Percentiles rank a stretch among this genome's conserved stretches.
phyloP scores from a whole-genome alignment of 768 basidiomycete species.

The Russula sp. region DNA sequence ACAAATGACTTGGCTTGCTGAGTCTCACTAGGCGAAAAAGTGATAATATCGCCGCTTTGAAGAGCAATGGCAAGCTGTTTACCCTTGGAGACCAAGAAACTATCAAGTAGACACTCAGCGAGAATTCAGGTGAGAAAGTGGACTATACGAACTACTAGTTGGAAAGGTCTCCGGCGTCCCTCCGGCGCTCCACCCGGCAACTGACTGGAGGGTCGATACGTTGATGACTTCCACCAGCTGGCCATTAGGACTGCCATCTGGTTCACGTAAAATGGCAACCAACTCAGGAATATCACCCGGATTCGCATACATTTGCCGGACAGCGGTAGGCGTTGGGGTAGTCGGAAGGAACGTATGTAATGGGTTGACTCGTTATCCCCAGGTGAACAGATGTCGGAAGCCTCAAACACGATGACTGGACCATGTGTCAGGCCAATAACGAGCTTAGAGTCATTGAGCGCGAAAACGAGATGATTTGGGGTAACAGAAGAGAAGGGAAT shows the following conservation, averaged over 20 bases:
- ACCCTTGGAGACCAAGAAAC: conserved; percentile 84
- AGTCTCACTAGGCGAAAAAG: conserved; percentile 58
- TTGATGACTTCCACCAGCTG: conserved; percentile 53
- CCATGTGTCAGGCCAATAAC: conserved; percentile 59
- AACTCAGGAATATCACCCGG: conserved; percentile 59
- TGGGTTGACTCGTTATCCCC: conserved; percentile 47
- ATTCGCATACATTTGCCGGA: conserved; percentile 60
- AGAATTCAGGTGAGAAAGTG: conserved; percentile 5
- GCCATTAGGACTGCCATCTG: conserved; percentile 35
- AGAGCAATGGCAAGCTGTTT: conserved; percentile 79
- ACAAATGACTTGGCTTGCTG: conserved; percentile 56
- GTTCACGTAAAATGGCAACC: conserved; percentile 56
- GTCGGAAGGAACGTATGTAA: conserved; percentile 47
- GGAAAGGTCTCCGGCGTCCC: conserved; percentile 50
- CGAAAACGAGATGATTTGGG: conserved; percentile 57
- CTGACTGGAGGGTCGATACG: conserved; percentile 45
- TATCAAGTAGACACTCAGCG: conserved; percentile 35
- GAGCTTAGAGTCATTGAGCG: conserved; percentile 56
- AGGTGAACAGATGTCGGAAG: too few relatives aligned
- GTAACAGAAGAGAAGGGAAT: conserved; percentile 43
- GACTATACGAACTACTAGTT: conserved; percentile 51
- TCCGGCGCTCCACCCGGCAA: conserved; percentile 55
- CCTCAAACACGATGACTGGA: conserved; percentile 56
- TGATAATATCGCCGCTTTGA: conserved; percentile 64
- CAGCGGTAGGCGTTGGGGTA: conserved; percentile 39